phyloP scores from a whole-genome alignment of 768 basidiomycete genomes.

The Trametes gibbosa region DNA sequence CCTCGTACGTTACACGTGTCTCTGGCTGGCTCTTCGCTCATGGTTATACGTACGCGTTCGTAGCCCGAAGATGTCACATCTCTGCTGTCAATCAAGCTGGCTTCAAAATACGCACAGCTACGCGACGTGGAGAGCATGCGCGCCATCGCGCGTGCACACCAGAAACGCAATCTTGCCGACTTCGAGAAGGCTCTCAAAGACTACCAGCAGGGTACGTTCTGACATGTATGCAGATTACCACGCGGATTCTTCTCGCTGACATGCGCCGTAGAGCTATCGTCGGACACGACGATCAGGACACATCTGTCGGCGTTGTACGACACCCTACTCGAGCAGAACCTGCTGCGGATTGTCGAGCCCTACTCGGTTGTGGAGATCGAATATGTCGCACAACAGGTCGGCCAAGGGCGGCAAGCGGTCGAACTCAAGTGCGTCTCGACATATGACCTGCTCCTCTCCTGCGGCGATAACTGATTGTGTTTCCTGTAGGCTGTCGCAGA shows the following conservation, averaged over 20 bases:
- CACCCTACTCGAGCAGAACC: conserved; percentile 92
- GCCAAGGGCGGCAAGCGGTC: conserved; percentile 82
- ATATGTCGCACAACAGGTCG: conserved; percentile 83
- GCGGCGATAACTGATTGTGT: background rate
- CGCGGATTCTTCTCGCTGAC: background rate
- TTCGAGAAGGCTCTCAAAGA: conserved; percentile 87
- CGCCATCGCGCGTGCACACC: conserved; percentile 90
- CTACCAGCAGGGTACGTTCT: conserved; percentile 68
- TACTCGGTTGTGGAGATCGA: conserved; percentile 91
- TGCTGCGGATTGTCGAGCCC: conserved; percentile 93
- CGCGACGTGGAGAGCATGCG: conserved; percentile 96
- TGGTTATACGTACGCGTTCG: background rate
- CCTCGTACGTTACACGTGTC: conserved; percentile 52
- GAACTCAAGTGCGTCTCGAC: conserved; percentile 74
- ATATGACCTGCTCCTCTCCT: background rate
- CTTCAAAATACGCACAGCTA: conserved; percentile 80
- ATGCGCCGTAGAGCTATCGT: conserved; percentile 71
- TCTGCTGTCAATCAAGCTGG: conserved; percentile 82
- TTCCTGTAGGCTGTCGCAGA: conserved; percentile 76
- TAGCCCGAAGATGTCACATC: conserved; percentile 94
- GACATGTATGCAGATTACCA: background rate
- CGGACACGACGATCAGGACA: conserved; percentile 92
- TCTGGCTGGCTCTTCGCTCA: background rate
- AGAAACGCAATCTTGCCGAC: conserved; percentile 82
- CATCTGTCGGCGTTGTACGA: conserved; percentile 95